Base-by-base conservation (phyloP, 225 moss, liverwort and hornwort genomes). In the Polytrichum formosum region DNA sequence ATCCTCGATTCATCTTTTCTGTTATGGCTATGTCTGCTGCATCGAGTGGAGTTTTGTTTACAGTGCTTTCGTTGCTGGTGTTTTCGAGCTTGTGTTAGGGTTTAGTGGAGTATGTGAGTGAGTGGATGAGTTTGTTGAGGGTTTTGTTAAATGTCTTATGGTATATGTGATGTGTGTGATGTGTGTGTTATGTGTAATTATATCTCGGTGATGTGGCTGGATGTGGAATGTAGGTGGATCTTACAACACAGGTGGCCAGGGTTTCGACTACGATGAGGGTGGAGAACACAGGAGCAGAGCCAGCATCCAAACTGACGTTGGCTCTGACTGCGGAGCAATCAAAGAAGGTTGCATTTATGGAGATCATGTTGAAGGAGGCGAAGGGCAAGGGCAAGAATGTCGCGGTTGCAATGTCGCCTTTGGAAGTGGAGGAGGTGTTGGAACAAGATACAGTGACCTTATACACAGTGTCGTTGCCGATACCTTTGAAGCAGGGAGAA, bases 221-320 rank as follows among this genome's bases (percentile, higher is more conserved):
- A 10, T 67, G 21, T 18, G 65, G 13, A 35, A 66, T 72, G 74
- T 80, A 94, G 94, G 84, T 94, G 68, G 94, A 94, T 79, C 83
- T 94, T 26, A 72, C 82, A 55, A 74, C 90, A 18, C 92, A 92
- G 76, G 84, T 94, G 69, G 94, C 89, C 27, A 85, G 92, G 81
- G 74, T 82, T 22, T 71, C 82, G 46, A 79, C 85, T 8, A 66
- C 80, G 72, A 85, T 88, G 69, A 92, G 67, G 90, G 78, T 82
- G 61, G 91, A 93, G 75, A 96, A 91, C 63, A 76, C 76, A 21
- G 93, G 85, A 28, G 55, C 85, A 54, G 88, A 91, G 26, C 72
- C 85, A 56, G 90, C 81, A 13, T 75, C 84, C 27, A 83, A 87
- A 55, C 58, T 93, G 74, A 73, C 89, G 61, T 26, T 96, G 26